Evolutionary conservation across 202 grass and related monocot genomes (phyloP), one percentile per base, ranked within the genome.

Genomic region (Panicum hallii): DNA sequence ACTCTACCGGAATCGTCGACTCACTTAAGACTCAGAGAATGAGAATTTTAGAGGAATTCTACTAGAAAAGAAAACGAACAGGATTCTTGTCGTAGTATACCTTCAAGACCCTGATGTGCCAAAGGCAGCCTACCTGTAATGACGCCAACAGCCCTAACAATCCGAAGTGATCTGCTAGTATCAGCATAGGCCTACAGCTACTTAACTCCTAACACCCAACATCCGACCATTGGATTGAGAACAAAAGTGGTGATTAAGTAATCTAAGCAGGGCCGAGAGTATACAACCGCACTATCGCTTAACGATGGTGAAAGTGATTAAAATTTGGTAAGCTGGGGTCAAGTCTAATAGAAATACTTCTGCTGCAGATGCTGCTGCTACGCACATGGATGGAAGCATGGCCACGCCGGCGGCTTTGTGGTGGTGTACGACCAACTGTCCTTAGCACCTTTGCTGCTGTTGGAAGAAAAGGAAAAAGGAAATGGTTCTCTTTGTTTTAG

Each of bases 381-480:
- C 70, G 46, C 70, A 73, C 14, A 74, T 40, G 26, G 30, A 64
- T 11, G 17, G 46, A 38, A 79, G 62, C 78, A 57, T 79, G 72
- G 49, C 52, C 16, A 40, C 49, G 64, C 75, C 60, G 45, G 69
- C 38, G 7, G 40, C 20, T 41, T 73, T 85, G 65, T 77, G 72
- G 72, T 74, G 72, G 41, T 65, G 82, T 85, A 42, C 63, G 77
- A 55, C 72, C 79, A 73, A 73, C 50, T 75, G 79, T 83, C 79
- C 74, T 86, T 74, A 64, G 49, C 72, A 74, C 49, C 49, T 55
- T 74, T 55, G 72, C 30, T 36, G 71, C 28, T 74, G 47, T 19
- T 55, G 30, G 11, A 38, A 74, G 28, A 1, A 52, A 74, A 74
- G 12, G 9, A 11, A 20, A 54, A 74, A 40, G 34, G 63, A 40